Base-by-base conservation (phyloP, 768 basidiomycete genomes). In the Collybiopsis luxurians region DNA sequence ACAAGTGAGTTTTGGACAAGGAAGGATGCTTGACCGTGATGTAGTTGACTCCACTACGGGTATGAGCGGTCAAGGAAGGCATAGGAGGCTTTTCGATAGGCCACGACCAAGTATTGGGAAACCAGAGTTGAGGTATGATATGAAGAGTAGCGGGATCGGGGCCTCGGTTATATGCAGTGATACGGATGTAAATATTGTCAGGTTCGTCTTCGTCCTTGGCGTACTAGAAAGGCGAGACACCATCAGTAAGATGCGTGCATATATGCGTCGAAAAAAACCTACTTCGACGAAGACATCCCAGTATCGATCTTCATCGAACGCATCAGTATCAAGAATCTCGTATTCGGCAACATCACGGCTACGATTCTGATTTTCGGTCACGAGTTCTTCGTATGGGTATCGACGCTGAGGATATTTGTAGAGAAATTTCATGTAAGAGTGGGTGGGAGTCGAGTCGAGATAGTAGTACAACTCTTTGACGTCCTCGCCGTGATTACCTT, bases 251-350 rank as follows among this genome's bases (percentile, higher is more conserved):
- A 47, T 42, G 27, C 3, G 30, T 21, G 27, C 30, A 30, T 23
- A 17, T 31, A 51, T 39, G 31, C 31, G 50, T 53, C 7, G 34
- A 31, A 42, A 48, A 21, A 28, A 2, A 73, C 85, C 49, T 57
- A 92, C 95, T 85, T 99, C 96, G 55, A 98, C 87, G 64, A 98
- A 99, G 36, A 99, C 86, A 69, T 99, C 97, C 97, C 97, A 99
- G 71, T 99, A 99, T 10, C 89, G 79, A 70, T 98, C 89, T 30
- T 92, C 91, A 58, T 95, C 91, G 65, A 98, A 97, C 1, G 79
- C 82, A 58, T 92, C 93, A 0, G 93, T 92, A 69, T 98, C 95
- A 70, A 96, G 73, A 64, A 98, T 86, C 73, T 99, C 97, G 66
- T 84, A 98, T 71, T 99, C 97, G 55, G 82, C 74, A 13, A 94